phyloP scores from a whole-genome alignment of 441 rosid genomes.

The Bocquillonia castaneifolia region DNA sequence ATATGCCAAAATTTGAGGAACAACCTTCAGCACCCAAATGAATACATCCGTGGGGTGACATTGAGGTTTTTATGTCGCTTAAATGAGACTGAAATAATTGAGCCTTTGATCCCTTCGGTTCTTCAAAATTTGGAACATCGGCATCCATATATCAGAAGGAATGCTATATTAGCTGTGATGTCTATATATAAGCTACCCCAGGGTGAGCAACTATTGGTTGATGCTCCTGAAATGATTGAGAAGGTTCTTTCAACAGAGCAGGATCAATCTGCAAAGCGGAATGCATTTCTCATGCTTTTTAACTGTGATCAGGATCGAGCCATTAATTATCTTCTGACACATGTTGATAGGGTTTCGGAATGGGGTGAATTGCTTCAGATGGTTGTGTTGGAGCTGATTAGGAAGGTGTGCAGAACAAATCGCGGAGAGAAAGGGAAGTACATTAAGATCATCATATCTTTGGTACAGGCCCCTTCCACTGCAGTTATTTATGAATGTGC shows the following conservation, averaged over 20 bases:
- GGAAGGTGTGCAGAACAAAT: constrained; percentile 80
- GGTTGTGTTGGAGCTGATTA: constrained; percentile 84
- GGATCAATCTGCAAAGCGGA: constrained; percentile 78
- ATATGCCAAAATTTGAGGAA: constrained; percentile 75
- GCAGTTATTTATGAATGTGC: constrained; percentile 91
- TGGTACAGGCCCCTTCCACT: constrained; percentile 77
- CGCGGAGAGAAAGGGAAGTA: constrained; percentile 77
- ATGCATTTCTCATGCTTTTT: constrained; percentile 93
- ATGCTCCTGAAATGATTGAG: constrained; percentile 80
- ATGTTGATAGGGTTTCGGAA: constrained; percentile 71
- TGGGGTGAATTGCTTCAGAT: constrained; percentile 92
- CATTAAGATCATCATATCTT: constrained; percentile 73
- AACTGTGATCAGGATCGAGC: constrained; percentile 83
- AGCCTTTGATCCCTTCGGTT: constrained; percentile 75
- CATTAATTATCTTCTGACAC: constrained; percentile 57
- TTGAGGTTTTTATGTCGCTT: constrained; percentile 71
- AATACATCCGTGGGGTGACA: constrained; percentile 78
- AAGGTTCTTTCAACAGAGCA: constrained; percentile 67
- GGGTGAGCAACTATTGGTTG: constrained; percentile 69
- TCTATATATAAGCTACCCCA: constrained; percentile 66
- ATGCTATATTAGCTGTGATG: constrained; percentile 78
- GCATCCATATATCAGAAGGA: constrained; percentile 63
- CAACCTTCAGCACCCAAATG: constrained; percentile 86
- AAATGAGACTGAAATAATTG: constrained; percentile 65
- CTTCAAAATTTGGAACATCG: constrained; percentile 70